Percentiles rank a stretch among this genome's conserved stretches.
phyloP scores from a whole-genome alignment of 176 grass and related monocot species.

The Thinopyrum elongatum region DNA sequence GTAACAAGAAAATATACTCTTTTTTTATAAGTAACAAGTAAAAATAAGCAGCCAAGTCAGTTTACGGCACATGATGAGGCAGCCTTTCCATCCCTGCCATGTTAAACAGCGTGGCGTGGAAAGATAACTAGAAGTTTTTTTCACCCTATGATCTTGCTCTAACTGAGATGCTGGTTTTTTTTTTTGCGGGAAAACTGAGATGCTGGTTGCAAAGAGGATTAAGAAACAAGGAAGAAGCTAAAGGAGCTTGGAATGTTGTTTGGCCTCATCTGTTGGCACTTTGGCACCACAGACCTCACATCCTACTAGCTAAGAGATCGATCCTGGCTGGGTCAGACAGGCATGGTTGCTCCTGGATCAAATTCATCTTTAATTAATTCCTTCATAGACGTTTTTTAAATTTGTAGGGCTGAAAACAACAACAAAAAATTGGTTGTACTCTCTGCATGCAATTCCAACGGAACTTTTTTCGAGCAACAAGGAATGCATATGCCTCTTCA shows the following conservation, averaged over 20 bases:
- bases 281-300: constrained; percentile 17
- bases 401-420: neutral
- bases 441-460: neutral
- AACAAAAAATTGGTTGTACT: neutral
- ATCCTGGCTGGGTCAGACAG: constrained; percentile 22
- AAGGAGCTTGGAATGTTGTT: constrained; percentile 70
- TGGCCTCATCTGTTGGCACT: constrained; percentile 39
- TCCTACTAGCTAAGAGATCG: neutral
- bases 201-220: neutral
- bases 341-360: neutral
- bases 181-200: too few species aligned
- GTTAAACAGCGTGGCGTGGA: constrained; percentile 21
- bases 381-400: neutral
- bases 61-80: constrained; percentile 29
- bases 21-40: neutral
- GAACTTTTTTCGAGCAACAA: too few species aligned
- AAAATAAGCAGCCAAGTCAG: constrained; percentile 4
- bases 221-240: constrained; percentile 19
- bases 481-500: too few species aligned
- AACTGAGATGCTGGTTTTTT: neutral
- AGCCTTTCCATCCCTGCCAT: constrained; percentile 22
- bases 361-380: too few species aligned
- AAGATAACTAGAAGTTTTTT: constrained; percentile 26
- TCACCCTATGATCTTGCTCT: neutral
- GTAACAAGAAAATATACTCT: too few species aligned